Evolutionary conservation across 306 rosid species (phyloP), one percentile per base, ranked within the genome.

Genomic region (Carpinus viminea): DNA sequence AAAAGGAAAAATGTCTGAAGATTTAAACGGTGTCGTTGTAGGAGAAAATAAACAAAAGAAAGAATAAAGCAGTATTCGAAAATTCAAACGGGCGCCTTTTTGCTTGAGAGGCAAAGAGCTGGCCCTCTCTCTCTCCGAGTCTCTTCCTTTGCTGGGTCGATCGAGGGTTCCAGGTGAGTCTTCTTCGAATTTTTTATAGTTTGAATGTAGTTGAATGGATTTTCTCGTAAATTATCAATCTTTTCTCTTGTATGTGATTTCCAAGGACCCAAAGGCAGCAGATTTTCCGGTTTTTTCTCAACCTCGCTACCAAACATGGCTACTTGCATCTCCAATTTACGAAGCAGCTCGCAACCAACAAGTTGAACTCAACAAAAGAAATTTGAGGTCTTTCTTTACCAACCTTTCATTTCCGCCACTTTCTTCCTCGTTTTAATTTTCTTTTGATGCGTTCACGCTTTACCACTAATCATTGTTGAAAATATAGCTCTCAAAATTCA

Each of bases 261-360:
- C n/a, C 20, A 4, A 53, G 57, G 18, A 53, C 8, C 57, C 57
- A 4, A 53, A 53, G n/a, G 57, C 18, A 15, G 6, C n/a, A 10
- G n/a, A 8, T 4, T 17, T 53, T 0, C 16, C 60, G 3, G 24
- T 11, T 41, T 26, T 34, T 56, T 74, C 53, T 41, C 2, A 61
- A 59, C 50, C 24, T 17, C 55, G 76, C 68, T 66, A 38, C 24
- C 26, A 38, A 60, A 80, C 80, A 82, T 84, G 90, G 86, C 90
- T 12, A 82, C 80, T 61, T 18, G 82, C 82, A 13, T 41, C 34
- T 60, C n/a, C 82, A 84, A 80, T 75, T 0, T 89, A 90, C 7
- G 96, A 90, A 85, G 93, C 88, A 76, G 92, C 85, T 73, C 90
- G 91, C 48, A 87, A 90, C 80, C 86, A 80, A 77, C 89, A 91